Base-by-base conservation (phyloP, 345 rosid species). In the Citrus glauca region DNA sequence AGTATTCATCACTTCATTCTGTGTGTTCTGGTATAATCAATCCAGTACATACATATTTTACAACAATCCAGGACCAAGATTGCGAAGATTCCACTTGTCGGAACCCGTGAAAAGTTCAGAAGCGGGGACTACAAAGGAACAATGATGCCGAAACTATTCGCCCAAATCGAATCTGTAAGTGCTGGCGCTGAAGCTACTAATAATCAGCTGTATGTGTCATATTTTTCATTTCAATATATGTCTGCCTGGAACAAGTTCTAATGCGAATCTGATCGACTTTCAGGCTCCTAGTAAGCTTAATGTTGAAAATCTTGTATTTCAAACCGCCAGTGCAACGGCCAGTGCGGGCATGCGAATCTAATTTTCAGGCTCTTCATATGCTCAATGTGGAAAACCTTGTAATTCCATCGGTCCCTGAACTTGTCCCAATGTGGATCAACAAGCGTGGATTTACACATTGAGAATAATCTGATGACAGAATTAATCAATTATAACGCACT, bases 81-180 rank as follows among this genome's bases (percentile, higher is more conserved):
- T 16, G 87, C 83, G 0, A 85, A 85, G 53, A 85, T 85, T 85
- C 87, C 87, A 9, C 80, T 24, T 77, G 78, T 85, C 2, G 85
- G 72, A 35, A 35, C 38, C 85, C n/a, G 37, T 7, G 17, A 30
- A 5, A 30, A 30, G 19, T 77, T 48, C 30, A 82, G 87, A 72
- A 11, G 37, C 1, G 50, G 50, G 50, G 50, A 45, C 5, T 45
- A 45, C 38, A 33, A 33, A 33, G 37, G 25, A 38, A 38, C 42
- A 38, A 38, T 38, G 10, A 38, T 1, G 42, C 42, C 42, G 42
- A 38, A 38, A 8, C 9, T 38, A 38, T 38, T 38, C 0, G 13
- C 38, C 27, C 50, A 62, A 0, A 19, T 85, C 6, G 80, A 77
- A 73, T 60, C 78, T 22, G 83, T 74, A 56, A 79, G 78, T 25